Evolutionary conservation across 202 grass and related monocot genomes (phyloP).

Genomic region (Digitaria exilis): DNA sequence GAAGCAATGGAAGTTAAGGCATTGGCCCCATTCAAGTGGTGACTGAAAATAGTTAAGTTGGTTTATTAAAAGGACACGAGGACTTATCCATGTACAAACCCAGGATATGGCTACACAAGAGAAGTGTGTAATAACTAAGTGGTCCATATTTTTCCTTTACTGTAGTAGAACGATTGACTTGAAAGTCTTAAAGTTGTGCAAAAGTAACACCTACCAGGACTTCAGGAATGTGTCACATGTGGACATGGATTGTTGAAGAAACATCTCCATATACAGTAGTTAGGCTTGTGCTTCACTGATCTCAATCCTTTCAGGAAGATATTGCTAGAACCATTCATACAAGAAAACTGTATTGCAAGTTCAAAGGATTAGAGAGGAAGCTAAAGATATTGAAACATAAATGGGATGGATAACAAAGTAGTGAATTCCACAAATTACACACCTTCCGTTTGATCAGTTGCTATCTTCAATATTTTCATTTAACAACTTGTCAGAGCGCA

Average conservation of each 20-base stretch:
- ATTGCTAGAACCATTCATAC: neutral
- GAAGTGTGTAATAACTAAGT: neutral
- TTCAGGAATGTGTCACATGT: constrained; percentile 13
- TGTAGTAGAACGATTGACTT: constrained; percentile 20
- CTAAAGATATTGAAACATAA: neutral
- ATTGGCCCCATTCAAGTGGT: neutral
- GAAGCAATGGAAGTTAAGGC: neutral
- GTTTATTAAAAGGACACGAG: neutral
- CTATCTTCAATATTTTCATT: constrained; percentile 13
- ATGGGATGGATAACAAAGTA: neutral
- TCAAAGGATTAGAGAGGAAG: neutral
- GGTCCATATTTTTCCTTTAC: neutral
- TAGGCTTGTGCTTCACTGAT: constrained; percentile 7
- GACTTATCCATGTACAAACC: constrained; percentile 10
- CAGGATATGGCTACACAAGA: constrained; percentile 14
- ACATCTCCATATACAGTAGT: neutral
- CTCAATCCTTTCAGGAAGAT: constrained; percentile 1
- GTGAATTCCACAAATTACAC: constrained; percentile 31
- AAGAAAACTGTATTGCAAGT: neutral
- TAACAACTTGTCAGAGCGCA: constrained; percentile 10
- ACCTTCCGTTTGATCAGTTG: constrained; percentile 9
- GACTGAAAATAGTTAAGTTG: constrained; percentile 6
- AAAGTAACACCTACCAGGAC: constrained; percentile 12
- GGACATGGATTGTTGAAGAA: constrained; percentile 8
- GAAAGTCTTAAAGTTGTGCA: neutral